Percentiles rank a stretch among this genome's conserved stretches.
phyloP scores from a whole-genome alignment of 2,329 filamentous ascomycete species.

The Talaromyces pinophilus region DNA sequence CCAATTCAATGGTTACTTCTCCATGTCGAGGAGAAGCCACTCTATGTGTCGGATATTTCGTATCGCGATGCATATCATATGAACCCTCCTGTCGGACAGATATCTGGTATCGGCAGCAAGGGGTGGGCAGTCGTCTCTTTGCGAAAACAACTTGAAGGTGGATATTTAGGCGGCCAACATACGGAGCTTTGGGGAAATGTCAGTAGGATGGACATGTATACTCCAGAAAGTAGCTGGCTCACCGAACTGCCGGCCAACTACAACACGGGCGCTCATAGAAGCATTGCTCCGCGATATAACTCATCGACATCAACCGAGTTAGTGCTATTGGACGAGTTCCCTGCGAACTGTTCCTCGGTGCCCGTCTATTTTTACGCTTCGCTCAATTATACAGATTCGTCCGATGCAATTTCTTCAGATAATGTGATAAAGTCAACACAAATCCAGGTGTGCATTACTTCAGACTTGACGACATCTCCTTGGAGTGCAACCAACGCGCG shows the following conservation, averaged over 20 bases:
- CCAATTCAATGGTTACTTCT: background rate
- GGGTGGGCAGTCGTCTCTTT: background rate
- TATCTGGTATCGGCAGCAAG: background rate
- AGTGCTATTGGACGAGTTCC: background rate
- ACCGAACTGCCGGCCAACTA: background rate
- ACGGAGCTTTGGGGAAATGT: background rate
- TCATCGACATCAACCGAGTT: background rate
- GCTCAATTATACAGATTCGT: background rate
- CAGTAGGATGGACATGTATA: background rate
- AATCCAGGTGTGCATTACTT: background rate
- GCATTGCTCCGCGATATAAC: background rate
- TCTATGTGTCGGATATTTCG: background rate
- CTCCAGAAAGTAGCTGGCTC: background rate
- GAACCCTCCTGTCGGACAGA: background rate
- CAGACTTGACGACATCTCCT: background rate
- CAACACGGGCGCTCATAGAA: background rate
- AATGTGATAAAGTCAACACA: background rate
- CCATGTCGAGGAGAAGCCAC: background rate
- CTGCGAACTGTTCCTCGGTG: background rate
- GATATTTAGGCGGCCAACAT: background rate
- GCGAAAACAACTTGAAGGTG: background rate
- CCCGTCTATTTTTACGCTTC: background rate
- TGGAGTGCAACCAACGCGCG: background rate
- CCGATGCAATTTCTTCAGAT: no score
- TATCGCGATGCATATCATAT: background rate